Percentiles rank a stretch among this genome's conserved stretches.
Evolutionary conservation across 306 rosid genomes (phyloP).

Genomic region (Myrica gale): DNA sequence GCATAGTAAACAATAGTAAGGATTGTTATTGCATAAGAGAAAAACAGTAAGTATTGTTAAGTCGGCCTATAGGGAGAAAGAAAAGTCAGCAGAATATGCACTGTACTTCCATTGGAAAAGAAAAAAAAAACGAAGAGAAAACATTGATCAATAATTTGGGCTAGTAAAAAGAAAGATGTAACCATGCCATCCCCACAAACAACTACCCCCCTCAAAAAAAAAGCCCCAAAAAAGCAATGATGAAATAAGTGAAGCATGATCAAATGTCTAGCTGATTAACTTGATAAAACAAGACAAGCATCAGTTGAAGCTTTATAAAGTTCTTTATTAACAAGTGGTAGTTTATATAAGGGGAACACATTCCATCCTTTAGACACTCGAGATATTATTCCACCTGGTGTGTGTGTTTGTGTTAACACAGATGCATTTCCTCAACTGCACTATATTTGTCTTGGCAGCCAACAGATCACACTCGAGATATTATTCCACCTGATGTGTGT

Average conservation of each 20-base stretch:
- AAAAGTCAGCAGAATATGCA: constrained; percentile 2
- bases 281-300: background rate
- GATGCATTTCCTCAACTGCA: background rate
- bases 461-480: background rate
- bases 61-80: too few species aligned
- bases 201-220: background rate
- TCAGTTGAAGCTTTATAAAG: background rate
- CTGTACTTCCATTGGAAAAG: background rate
- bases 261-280: background rate
- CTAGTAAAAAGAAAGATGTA: background rate
- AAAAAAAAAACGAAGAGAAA: background rate
- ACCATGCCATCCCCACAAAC: background rate
- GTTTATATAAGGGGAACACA: background rate
- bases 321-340: background rate
- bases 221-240: background rate
- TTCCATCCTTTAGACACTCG: background rate
- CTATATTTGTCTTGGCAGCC: background rate
- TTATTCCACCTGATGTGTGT: background rate
- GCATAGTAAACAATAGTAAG: constrained; percentile 33
- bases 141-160: background rate
- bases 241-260: background rate
- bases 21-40: background rate
- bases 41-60: too few species aligned
- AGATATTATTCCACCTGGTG: background rate
- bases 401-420: background rate